phyloP scores from a whole-genome alignment of 2,329 filamentous ascomycete species.

The Ampelomyces quisqualis region DNA sequence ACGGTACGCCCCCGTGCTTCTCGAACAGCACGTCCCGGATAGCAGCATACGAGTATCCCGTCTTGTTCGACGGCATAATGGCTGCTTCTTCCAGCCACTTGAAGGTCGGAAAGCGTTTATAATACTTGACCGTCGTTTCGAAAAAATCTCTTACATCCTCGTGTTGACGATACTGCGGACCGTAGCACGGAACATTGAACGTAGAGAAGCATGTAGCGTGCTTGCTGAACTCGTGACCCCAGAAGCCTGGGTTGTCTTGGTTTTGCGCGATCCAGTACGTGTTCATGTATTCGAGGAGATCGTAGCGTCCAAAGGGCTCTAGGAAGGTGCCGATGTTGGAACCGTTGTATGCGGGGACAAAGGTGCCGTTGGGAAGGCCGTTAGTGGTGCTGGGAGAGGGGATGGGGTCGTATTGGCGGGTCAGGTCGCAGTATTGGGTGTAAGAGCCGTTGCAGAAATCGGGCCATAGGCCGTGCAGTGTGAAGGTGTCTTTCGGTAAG shows the following conservation, averaged over 20 bases:
- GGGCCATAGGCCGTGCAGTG: slow-evolving; percentile 54
- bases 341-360: slow-evolving; percentile 60
- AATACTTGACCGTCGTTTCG: slow-evolving; percentile 60
- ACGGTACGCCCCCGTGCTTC: slow-evolving; percentile 58
- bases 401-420: slow-evolving; percentile 63
- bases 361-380: slow-evolving; percentile 53
- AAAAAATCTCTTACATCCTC: slow-evolving; percentile 65
- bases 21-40: slow-evolving; percentile 55
- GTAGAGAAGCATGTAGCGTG: slow-evolving; percentile 68
- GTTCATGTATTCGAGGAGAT: slow-evolving; percentile 66
- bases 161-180: slow-evolving; percentile 57
- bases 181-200: slow-evolving; percentile 66
- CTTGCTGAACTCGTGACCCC: slow-evolving; percentile 69
- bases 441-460: slow-evolving; percentile 57
- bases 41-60: slow-evolving; percentile 55
- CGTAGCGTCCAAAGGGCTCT: slow-evolving; percentile 57
- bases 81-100: slow-evolving; percentile 57
- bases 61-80: slow-evolving; percentile 61
- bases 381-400: slow-evolving; percentile 65
- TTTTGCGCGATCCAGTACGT: slow-evolving; percentile 63
- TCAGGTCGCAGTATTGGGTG: slow-evolving; percentile 67
- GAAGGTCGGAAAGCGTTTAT: slow-evolving; percentile 60
- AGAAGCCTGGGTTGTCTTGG: slow-evolving; percentile 60
- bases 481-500: slow-evolving; percentile 59
- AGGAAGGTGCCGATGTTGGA: slow-evolving; percentile 61